Evolutionary conservation across 768 basidiomycete genomes (phyloP), one percentile per base, ranked within the genome.

Genomic region (Tylopilus sp.): DNA sequence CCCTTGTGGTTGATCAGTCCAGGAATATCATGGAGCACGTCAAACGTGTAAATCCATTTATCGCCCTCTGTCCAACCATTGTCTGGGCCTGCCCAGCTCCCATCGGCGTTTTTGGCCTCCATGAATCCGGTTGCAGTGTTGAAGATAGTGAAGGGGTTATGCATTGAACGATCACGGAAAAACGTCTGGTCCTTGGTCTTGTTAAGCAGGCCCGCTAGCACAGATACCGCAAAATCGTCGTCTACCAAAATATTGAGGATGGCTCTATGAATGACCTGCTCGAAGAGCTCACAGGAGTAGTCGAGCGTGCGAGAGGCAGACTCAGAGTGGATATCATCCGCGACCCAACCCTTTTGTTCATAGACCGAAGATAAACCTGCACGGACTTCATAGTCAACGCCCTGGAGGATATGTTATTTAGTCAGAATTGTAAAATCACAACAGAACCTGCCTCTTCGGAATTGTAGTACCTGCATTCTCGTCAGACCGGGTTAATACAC

Each of bases 361-460:
- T 90, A 92, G n/a, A 82, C 79, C 0, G 85, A 80, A 0, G 83
- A 81, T 21, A 92, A 70, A 0, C 90, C 89, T 0, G 90, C 89
- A 28, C 89, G 83, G 8, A 84, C 89, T 76, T 93, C 89, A 34
- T n/a, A n/a, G n/a, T n/a, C n/a, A n/a, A n/a, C n/a, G n/a, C n/a
- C n/a, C n/a, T n/a, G n/a, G n/a, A n/a, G n/a, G n/a, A n/a, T n/a
- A n/a, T n/a, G 47, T 54, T 38, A 42, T 45, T 37, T 37, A 28
- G 29, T 5, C 16, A 13, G 11, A 43, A 17, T 21, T n/a, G n/a
- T n/a, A n/a, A n/a, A n/a, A n/a, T n/a, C n/a, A n/a, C n/a, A n/a
- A n/a, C n/a, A n/a, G n/a, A 42, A 57, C 70, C 50, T 54, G 78
- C 85, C 76, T 92, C 85, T 67, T 91, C 78, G 2, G 89, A 79